phyloP scores from a whole-genome alignment of 2,329 filamentous ascomycete species.

The Exophiala spinifera region DNA sequence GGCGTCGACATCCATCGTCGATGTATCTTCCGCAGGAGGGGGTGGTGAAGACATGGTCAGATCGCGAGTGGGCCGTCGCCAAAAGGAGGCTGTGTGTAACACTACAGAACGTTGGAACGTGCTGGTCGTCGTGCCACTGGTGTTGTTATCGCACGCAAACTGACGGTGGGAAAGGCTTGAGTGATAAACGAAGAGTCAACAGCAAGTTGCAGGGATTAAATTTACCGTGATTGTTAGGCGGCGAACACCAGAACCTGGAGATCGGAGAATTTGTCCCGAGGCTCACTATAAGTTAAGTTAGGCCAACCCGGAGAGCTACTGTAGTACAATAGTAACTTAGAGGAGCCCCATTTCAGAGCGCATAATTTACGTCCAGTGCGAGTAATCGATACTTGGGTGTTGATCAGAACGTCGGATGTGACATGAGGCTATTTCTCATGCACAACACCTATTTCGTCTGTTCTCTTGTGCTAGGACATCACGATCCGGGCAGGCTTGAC shows the following conservation, averaged over 20 bases:
- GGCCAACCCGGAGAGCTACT: background rate
- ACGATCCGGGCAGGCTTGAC: constrained; percentile 1
- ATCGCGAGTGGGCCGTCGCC: background rate
- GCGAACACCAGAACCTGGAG: background rate
- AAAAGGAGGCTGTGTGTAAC: background rate
- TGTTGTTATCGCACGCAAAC: background rate
- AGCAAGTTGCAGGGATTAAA: background rate
- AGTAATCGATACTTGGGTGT: no score
- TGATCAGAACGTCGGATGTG: background rate
- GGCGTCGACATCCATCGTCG: constrained; percentile 31
- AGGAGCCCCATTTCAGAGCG: background rate
- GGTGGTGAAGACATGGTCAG: constrained; percentile 24
- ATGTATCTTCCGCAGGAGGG: constrained; percentile 5
- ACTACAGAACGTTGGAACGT: background rate
- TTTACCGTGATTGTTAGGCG: no score
- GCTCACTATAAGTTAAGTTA: no score
- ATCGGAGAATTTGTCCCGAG: background rate
- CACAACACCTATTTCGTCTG: background rate
- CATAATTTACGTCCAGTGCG: no score
- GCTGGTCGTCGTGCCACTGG: background rate
- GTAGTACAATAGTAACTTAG: no score
- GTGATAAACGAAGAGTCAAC: no score
- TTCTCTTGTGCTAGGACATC: background rate
- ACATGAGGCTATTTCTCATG: background rate
- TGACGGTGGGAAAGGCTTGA: background rate